Base-by-base conservation (phyloP, 352 stramenopile species). In the Phytophthora melonis region DNA sequence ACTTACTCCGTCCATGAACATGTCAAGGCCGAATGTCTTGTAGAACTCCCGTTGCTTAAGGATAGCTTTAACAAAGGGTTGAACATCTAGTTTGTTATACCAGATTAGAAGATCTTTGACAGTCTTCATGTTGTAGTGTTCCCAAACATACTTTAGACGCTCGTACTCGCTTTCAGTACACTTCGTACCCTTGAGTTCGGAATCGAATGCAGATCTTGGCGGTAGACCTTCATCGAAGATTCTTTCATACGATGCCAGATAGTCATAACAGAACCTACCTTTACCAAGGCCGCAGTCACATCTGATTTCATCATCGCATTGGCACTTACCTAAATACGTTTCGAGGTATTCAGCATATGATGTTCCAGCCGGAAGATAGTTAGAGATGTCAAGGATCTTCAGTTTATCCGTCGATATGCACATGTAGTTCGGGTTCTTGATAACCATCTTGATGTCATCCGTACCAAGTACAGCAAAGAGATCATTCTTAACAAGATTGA, bases 281-380 rank as follows among this genome's bases (percentile, higher is more conserved):
- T 75, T 80, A 5, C 27, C 34, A 18, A 77, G n/a, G 9, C 61
- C 65, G 58, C 74, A 81, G 2, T 39, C 8, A 19, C 70, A 81
- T 25, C 27, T n/a, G 56, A 76, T 66, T 52, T 81, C 78, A 47
- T 81, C 62, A 21, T 58, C 32, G 60, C 74, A 78, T 16, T 73
- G 65, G 43, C 74, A 78, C 5, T 57, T 50, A 30, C 70, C 74
- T 47, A 81, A 36, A 39, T 81, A 76, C 36, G 65, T 72, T 14
- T 58, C 61, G 0, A 81, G 19, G 43, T 81, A 76, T 39, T 65
- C 70, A 11, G 53, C 61, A 0, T 78, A 14, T 16, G 23, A 65
- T 34, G 70, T 78, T 27, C 70, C 74, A n/a, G 70, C 47, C 19
- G 74, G 70, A 7, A 78, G 5, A 60, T 76, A 81, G n/a, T 78